phyloP scores from a whole-genome alignment of 2,329 filamentous ascomycete species.

The Exophiala dermatitidis region DNA sequence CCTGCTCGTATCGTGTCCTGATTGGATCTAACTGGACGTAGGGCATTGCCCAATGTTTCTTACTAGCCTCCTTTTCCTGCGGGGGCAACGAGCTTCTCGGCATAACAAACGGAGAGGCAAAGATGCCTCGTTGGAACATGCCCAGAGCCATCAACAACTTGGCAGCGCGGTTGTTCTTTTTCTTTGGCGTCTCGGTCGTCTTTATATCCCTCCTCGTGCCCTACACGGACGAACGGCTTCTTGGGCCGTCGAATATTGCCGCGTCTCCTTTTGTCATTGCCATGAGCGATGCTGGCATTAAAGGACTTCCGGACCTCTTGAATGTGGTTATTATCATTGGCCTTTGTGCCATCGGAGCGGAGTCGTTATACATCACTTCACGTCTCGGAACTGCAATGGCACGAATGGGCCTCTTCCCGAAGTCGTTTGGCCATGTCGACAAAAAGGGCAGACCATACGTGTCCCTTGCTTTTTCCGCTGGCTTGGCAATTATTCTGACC shows the following conservation, averaged over 20 bases:
- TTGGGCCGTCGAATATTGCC: conserved; percentile 32
- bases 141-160: conserved; percentile 47
- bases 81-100: conserved; percentile 45
- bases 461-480: conserved; percentile 27
- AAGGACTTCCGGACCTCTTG: conserved; percentile 76
- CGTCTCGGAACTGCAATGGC: conserved; percentile 31
- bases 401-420: conserved; percentile 28
- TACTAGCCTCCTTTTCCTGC: conserved; percentile 34
- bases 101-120: conserved; percentile 49
- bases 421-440: conserved; percentile 29
- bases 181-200: conserved; percentile 49
- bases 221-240: conserved; percentile 47
- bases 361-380: conserved; percentile 26
- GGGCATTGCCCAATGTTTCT: conserved; percentile 33
- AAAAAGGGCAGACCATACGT: conserved; percentile 29
- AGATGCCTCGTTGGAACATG: conserved; percentile 45
- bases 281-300: conserved; percentile 74
- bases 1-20: too few relatives aligned
- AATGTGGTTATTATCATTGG: conserved; percentile 76
- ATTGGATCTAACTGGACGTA: too few relatives aligned
- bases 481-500: conserved; percentile 27
- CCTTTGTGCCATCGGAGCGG: conserved; percentile 43
- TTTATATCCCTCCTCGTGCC: conserved; percentile 55
- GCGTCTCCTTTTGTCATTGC: conserved; percentile 91
- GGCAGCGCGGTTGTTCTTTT: conserved; percentile 49